Conservation (phyloP, 257 asterid genomes). For the Nyctanthes arbortristis region DNA sequence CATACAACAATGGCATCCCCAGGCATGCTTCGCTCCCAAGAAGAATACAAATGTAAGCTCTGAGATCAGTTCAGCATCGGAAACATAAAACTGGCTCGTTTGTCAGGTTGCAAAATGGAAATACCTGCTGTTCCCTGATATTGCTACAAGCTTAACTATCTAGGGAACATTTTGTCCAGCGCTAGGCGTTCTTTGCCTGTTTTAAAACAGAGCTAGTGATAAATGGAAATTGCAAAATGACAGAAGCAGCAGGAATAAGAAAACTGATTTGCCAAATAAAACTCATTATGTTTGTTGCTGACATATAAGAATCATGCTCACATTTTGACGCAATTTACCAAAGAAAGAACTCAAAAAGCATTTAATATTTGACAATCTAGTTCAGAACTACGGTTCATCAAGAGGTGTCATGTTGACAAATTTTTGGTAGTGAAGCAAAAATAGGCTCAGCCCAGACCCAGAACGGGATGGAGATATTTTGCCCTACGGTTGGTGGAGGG, state of each 20-base stretch:
- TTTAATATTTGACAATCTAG: no score
- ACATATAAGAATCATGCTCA: no score
- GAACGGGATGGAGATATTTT: no score
- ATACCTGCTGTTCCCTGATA: background rate
- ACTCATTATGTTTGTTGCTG: background rate
- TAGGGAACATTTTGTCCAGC: background rate
- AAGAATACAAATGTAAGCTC: background rate
- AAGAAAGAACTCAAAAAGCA: background rate
- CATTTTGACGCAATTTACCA: background rate
- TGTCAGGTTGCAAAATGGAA: background rate
- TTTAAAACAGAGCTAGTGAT: background rate
- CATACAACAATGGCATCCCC: slow-evolving; percentile 14
- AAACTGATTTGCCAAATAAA: background rate
- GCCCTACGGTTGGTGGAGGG: no score
- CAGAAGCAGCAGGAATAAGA: background rate
- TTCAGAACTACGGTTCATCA: no score
- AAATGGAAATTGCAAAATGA: no score
- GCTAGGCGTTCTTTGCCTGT: slow-evolving; percentile 31
- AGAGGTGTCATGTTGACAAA: no score
- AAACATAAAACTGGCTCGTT: background rate
- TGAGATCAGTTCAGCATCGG: slow-evolving; percentile 1
- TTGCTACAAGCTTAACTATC: background rate
- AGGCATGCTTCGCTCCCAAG: slow-evolving; percentile 6
- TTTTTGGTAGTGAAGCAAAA: no score
- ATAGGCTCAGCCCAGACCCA: no score